These are phyloP conservation scores for Simmondsia chinensis DNA, from an alignment of 148 eudicot genomes.

Conservation along the genomic window DNA sequence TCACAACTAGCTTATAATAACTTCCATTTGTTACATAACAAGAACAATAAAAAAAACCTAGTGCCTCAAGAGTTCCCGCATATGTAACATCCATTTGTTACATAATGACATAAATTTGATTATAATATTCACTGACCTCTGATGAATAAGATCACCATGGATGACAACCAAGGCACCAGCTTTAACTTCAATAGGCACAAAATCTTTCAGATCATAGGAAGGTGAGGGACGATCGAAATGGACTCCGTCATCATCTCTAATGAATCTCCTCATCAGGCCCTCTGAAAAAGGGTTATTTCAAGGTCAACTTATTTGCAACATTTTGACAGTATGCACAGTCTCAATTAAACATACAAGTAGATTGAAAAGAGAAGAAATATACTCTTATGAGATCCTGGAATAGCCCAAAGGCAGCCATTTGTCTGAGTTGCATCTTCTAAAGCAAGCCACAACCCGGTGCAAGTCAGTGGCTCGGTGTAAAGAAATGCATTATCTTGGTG, in stretches of 20 bases:
- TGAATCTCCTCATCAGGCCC: conserved; percentile 85
- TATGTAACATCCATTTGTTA: no score
- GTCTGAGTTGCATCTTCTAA: conserved; percentile 75
- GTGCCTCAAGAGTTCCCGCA: no score
- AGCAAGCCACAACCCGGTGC: conserved; percentile 98
- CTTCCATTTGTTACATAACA: no score
- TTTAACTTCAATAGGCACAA: conserved; percentile 87
- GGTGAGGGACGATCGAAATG: conserved; percentile 83
- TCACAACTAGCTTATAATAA: no score
- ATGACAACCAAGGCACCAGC: conserved; percentile 87
- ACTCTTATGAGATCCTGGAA: conserved; percentile 95
- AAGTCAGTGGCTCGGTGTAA: conserved; percentile 78
- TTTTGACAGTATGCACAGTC: no score
- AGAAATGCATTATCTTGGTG: conserved; percentile 97
- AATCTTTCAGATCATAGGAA: conserved; percentile 63
- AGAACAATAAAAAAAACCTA: no score
- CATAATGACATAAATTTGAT: no score
- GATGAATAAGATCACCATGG: conserved; percentile 96
- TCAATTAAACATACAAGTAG: background rate
- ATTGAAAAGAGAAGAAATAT: background rate
- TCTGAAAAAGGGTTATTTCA: conserved; percentile 19
- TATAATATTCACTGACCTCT: conserved; percentile 63
- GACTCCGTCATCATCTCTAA: conserved; percentile 79
- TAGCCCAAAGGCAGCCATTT: conserved; percentile 98
- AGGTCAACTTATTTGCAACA: no score